Conservation (phyloP, 495 filamentous ascomycete genomes). For the Eremomyces bilateralis region DNA sequence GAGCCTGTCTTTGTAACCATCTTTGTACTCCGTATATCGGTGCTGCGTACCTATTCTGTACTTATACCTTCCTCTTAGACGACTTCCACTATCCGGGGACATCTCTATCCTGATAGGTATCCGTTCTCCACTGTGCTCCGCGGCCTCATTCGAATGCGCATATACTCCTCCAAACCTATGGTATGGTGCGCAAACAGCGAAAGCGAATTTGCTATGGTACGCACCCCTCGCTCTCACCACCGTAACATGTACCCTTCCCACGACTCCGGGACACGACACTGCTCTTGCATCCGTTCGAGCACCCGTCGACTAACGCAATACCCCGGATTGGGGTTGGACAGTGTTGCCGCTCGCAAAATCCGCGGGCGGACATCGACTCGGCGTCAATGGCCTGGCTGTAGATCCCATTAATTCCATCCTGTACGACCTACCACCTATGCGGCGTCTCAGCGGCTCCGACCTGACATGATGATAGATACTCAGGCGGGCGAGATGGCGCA, state of each 20-base stretch:
- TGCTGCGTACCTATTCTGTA: no score
- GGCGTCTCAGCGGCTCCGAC: conserved; percentile 1
- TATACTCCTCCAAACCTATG: conserved; percentile 1
- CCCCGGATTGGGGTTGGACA: conserved; percentile 17
- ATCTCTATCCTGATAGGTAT: no score
- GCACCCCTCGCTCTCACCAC: no score
- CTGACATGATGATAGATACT: conserved; percentile 48
- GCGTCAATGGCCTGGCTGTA: conserved; percentile 80
- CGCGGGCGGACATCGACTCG: conserved; percentile 73
- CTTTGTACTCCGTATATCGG: no score
- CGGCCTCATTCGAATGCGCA: no score
- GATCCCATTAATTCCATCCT: conserved; percentile 70
- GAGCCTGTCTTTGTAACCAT: no score
- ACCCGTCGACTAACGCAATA: not conserved
- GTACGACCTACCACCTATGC: conserved; percentile 23
- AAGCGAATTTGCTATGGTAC: conserved; percentile 19
- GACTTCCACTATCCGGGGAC: no score
- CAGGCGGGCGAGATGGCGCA: conserved; percentile 83
- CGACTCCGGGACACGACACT: no score
- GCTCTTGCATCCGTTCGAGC: not conserved
- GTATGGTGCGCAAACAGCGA: conserved; percentile 17
- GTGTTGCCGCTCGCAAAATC: conserved; percentile 89
- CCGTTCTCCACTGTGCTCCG: no score
- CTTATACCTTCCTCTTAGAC: no score
- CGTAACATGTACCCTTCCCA: no score